Evolutionary conservation across 768 basidiomycete species (phyloP).

Genomic region (Auricularia sp.): DNA sequence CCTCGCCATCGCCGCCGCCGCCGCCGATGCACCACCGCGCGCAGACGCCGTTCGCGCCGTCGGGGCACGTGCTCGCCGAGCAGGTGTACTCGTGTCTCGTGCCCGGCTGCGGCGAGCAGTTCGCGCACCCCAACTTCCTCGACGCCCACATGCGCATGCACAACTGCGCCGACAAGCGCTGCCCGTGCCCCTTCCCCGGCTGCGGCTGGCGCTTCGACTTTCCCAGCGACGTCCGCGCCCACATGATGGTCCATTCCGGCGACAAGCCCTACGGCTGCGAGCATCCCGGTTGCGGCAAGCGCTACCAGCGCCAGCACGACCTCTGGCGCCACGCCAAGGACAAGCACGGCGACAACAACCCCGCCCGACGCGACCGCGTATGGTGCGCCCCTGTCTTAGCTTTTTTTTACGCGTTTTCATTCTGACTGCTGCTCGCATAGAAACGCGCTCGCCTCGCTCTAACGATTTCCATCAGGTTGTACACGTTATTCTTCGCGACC

Average conservation of each 20-base stretch:
- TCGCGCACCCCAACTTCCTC: not conserved
- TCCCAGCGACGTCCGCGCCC: not conserved
- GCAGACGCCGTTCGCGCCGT: not conserved
- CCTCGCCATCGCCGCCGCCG: not conserved
- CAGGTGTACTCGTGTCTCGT: not conserved
- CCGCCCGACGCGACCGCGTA: not conserved
- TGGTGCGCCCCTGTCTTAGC: not conserved
- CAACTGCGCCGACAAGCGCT: not conserved
- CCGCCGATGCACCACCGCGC: not conserved
- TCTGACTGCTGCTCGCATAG: no score
- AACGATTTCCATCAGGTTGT: no score
- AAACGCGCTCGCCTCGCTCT: no score
- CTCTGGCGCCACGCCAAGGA: not conserved
- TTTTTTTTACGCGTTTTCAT: no score
- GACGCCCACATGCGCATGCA: not conserved
- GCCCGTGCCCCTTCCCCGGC: not conserved
- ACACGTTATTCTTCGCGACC: no score
- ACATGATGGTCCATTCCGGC: not conserved
- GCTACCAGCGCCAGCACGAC: not conserved
- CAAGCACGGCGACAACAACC: not conserved
- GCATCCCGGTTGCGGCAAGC: not conserved
- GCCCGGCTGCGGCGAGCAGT: not conserved
- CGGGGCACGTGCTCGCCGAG: not conserved
- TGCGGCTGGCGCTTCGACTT: conserved; percentile 1
- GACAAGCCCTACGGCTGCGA: not conserved